Conservation (phyloP, 805 yeast species). For the Saccharomycopsis selenospora region DNA sequence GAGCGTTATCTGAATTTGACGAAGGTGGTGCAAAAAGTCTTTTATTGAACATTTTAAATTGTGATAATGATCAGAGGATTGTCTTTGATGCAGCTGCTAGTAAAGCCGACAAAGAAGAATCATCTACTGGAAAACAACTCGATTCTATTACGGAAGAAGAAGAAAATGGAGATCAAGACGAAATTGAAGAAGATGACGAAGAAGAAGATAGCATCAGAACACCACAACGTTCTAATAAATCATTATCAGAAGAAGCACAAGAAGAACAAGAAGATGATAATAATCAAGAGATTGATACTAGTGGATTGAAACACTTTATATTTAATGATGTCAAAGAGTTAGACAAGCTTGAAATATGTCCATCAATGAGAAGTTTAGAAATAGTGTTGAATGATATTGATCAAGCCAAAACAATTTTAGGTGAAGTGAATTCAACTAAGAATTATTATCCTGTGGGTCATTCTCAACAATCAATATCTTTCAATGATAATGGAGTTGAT, state of each 20-base stretch:
- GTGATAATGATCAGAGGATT: conserved; percentile 36
- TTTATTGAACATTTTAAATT: conserved; percentile 51
- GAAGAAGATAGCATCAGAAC: conserved; percentile 17
- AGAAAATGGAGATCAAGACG: conserved; percentile 22
- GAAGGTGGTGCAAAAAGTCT: conserved; percentile 77
- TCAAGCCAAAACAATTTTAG: conserved; percentile 42
- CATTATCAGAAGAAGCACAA: conserved; percentile 11
- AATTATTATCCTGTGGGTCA: conserved; percentile 7
- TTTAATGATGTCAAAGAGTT: conserved; percentile 26
- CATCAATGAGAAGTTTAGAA: conserved; percentile 58
- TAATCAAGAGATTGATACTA: not conserved
- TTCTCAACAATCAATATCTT: not conserved
- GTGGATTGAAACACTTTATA: conserved; percentile 1
- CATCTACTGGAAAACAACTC: conserved; percentile 23
- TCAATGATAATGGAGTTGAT: conserved; percentile 9
- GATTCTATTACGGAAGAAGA: conserved; percentile 19
- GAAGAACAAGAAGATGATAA: conserved; percentile 14
- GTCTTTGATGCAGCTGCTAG: conserved; percentile 53
- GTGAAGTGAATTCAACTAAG: conserved; percentile 32
- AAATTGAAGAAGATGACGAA: conserved; percentile 19
- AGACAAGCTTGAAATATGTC: conserved; percentile 46
- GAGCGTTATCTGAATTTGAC: conserved; percentile 69
- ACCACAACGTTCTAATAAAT: too few species aligned
- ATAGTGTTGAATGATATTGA: conserved; percentile 48
- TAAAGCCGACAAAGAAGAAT: conserved; percentile 9